Base-by-base conservation (phyloP, 31 red algal species). In the Asparagopsis taxiformis region DNA sequence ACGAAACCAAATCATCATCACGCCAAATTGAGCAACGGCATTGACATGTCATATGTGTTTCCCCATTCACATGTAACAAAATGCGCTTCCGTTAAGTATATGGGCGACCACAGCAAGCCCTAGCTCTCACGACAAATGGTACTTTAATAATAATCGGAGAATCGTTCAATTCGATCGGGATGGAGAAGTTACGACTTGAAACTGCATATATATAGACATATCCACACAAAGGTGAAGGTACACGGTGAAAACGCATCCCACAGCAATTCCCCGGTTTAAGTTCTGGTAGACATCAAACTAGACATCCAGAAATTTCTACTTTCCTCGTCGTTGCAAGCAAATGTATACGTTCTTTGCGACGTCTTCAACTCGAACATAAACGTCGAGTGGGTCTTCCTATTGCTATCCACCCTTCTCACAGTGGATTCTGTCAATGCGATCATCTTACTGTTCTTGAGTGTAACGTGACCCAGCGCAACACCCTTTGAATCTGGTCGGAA, bases 401-500 rank as follows among this genome's bases (percentile, higher is more conserved):
- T 41, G 30, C 58, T 60, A 22, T 66, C 33, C 29, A 74, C 70
- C 64, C 55, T 16, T 41, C 57, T 53, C 68, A 85, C 81, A 28
- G 26, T 68, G 20, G 70, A 66, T 11, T 85, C 68, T 10, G 69
- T 59, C 16, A 85, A 43, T 0, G 71, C 81, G 29, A 85, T 85
- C 81, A 85, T 85, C 62, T 85, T 85, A 61, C 68, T 74, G 51
- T 59, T 85, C 34, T 65, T 56, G 31, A 85, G 57, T 7, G 60
- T 36, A 19, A 85, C 32, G 19, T 20, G 19, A 22, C 10, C 44
- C 54, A 24, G 19, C 5, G 54, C 31, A n/a, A 63, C 43, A 36
- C 58, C 58, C 28, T 46, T 74, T 3, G 0, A 24, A 32, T 85
- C 81, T 22, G 69, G 46, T 3, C 70, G 61, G 51, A 85, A 85